Conservation (phyloP, 208 protist genomes). For the Phytomonas serpens region DNA sequence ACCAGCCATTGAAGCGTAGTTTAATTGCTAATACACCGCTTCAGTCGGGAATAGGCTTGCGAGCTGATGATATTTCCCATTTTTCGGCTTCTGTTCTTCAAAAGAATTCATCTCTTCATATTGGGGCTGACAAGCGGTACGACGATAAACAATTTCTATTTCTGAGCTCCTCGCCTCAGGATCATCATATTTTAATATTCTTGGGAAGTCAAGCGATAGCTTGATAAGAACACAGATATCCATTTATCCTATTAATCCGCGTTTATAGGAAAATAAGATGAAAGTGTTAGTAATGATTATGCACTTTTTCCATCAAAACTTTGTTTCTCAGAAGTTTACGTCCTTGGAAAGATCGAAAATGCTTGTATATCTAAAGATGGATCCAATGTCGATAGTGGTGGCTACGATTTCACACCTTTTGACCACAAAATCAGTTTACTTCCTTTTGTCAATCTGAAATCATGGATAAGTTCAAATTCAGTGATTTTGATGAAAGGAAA, state of each 20-base stretch:
- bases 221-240: slow-evolving; percentile 68
- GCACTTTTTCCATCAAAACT: background rate
- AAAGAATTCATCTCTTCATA: background rate
- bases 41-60: background rate
- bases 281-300: background rate
- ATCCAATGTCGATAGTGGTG: background rate
- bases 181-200: slow-evolving; percentile 25
- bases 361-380: background rate
- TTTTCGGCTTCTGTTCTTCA: background rate
- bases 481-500: background rate
- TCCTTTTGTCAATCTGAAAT: background rate
- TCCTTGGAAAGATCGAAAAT: no score
- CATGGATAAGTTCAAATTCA: background rate
- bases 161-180: slow-evolving; percentile 20
- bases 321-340: background rate
- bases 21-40: background rate
- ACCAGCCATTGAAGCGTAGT: background rate
- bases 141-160: slow-evolving; percentile 22
- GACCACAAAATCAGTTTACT: background rate
- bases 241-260: background rate
- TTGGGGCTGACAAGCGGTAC: slow-evolving; percentile 18
- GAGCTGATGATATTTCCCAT: background rate
- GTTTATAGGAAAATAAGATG: background rate
- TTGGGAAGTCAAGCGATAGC: slow-evolving; percentile 17
- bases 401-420: background rate